Evolutionary conservation across 202 grass and related monocot genomes (phyloP), one percentile per base, ranked within the genome.

Genomic region (Digitaria exilis): DNA sequence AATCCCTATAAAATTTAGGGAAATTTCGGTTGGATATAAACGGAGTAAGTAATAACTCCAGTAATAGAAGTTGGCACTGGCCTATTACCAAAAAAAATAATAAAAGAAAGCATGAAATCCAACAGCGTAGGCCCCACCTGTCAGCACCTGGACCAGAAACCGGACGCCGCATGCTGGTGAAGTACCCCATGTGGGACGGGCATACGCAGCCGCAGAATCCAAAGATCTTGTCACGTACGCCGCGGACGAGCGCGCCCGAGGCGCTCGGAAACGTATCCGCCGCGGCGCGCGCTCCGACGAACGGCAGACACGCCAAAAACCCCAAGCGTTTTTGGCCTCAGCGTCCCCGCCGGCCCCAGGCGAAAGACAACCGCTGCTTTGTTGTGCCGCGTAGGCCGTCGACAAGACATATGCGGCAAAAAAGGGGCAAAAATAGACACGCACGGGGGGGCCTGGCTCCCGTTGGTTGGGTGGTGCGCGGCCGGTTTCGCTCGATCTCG

Each of bases 181-280:
- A 84, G 50, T 44, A 51, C 75, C 81, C 86, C 86, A 84, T 73
- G 80, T 73, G 51, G 80, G 78, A 49, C 65, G 71, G 63, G 72
- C n/a, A n/a, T n/a, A n/a, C 57, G 83, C 82, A 56, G 79, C 67
- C 67, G 16, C 65, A 52, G 88, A 82, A 52, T 48, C n/a, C 78
- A 59, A 79, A 58, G 65, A 54, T 74, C 6, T 73, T 57, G 66
- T 73, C 83, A n/a, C 19, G 39, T 31, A 60, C 83, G 78, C 13
- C 11, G 26, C 63, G n/a, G 82, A 71, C 82, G 62, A 76, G 28
- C 54, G 7, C 22, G 67, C 70, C 17, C 45, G 15, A 76, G 17
- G 63, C 65, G 54, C 63, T 34, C 22, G 62, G 3, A 22, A 52
- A 19, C 68, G 31, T 71, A 39, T 65, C 68, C 69, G 51, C 51